These are phyloP conservation scores for Fusarium tjaetaba DNA, from an alignment of 2,329 filamentous ascomycete genomes.

Conservation along the genomic window DNA sequence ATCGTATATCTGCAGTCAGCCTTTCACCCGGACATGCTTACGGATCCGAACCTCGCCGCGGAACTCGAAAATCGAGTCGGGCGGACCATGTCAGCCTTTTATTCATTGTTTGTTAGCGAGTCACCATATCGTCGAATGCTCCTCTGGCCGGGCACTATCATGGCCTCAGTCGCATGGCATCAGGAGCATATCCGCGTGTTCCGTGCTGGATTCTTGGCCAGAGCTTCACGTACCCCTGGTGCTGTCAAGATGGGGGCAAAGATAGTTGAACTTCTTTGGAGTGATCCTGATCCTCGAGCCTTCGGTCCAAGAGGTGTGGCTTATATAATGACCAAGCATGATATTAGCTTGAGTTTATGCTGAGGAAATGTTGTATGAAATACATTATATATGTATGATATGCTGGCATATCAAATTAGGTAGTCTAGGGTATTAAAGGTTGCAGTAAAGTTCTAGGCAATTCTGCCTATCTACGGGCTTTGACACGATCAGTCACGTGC, in stretches of 20 bases:
- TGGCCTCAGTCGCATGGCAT: conserved; percentile 1
- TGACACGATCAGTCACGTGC: too few relatives aligned
- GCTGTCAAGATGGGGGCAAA: background rate
- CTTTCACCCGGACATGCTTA: background rate
- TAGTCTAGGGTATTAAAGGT: too few relatives aligned
- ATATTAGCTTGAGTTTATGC: conserved; percentile 1
- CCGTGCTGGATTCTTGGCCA: background rate
- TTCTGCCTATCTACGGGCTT: too few relatives aligned
- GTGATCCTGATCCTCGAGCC: background rate
- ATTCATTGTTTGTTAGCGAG: background rate
- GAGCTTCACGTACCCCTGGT: background rate
- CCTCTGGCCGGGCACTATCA: conserved; percentile 5
- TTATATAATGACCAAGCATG: conserved; percentile 11
- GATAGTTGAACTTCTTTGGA: background rate
- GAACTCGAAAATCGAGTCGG: background rate
- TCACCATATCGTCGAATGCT: conserved; percentile 6
- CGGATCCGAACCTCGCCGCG: background rate
- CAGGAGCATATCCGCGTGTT: background rate
- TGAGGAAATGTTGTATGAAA: background rate
- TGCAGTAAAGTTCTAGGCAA: too few relatives aligned
- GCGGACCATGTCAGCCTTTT: background rate
- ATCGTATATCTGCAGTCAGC: conserved; percentile 4
- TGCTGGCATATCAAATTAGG: background rate
- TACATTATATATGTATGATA: fast-evolving
- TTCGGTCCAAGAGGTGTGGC: conserved; percentile 1